Evolutionary conservation across 2,329 filamentous ascomycete species (phyloP), one percentile per base, ranked within the genome.

Genomic region (Microsporum ferrugineum): DNA sequence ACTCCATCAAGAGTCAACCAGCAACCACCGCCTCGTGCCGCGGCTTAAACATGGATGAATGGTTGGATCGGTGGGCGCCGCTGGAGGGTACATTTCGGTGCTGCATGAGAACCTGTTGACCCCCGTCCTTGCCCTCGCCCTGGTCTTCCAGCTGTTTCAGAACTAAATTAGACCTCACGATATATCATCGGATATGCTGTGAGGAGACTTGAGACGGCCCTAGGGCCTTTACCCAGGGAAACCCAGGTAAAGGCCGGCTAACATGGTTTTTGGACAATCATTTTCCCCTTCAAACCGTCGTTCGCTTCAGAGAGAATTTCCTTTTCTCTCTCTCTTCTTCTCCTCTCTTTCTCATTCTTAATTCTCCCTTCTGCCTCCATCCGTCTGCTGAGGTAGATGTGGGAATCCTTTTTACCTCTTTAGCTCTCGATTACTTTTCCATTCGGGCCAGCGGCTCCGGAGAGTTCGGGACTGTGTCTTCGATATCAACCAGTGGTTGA

Each of bases 271-370:
- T 34, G 49, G 49, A 3, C 14, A 55, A 55, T 55, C 49, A 55
- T 55, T 55, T 55, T 55, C 49, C 49, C 49, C 49, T 55, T 55
- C 49, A 55, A 55, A 55, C 49, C 49, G 49, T n/a, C 49, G 49
- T 34, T 55, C 31, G 49, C 49, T 55, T 55, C 49, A 55, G 49
- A 55, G n/a, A 17, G 49, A 55, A 7, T 23, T 55, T 23, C 17
- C 17, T 23, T 31, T 55, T 55, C 49, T 55, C 43, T 36, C 31
- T 34, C n/a, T 55, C 49, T 55, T 23, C 31, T 55, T n/a, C n/a
- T 55, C 31, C 49, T 55, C 33, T 34, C 23, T 17, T 36, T 23
- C 33, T 55, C 8, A 12, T 55, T 53, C 45, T 49, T 29, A 27
- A 29, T 12, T 39, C 38, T 3, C 8, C 27, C 45, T 7, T 34